phyloP scores from a whole-genome alignment of 805 yeast genomes.

The Candida insectorum region DNA sequence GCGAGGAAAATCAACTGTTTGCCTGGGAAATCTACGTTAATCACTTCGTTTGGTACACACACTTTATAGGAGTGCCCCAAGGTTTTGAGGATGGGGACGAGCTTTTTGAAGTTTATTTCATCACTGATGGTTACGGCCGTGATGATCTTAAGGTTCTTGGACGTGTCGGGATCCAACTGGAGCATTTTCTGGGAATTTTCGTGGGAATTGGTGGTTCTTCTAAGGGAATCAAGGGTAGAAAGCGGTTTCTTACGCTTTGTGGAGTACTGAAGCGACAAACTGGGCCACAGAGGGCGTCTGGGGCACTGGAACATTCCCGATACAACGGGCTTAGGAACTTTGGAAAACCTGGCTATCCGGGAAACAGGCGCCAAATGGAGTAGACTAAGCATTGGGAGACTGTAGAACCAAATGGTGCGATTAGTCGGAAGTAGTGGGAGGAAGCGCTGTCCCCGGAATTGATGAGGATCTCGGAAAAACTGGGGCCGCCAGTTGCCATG shows the following conservation, averaged over 20 bases:
- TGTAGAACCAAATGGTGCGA: too few species aligned
- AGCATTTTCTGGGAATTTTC: constrained; percentile 24
- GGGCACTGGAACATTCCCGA: too few species aligned
- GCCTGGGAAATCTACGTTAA: constrained; percentile 46
- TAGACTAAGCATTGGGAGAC: too few species aligned
- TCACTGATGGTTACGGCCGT: constrained; percentile 76
- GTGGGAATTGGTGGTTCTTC: constrained; percentile 20
- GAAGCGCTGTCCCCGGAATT: too few species aligned
- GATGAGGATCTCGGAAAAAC: too few species aligned
- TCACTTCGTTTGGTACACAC: constrained; percentile 60
- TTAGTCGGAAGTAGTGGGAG: too few species aligned
- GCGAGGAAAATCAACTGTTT: constrained; percentile 54
- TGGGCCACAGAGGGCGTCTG: not conserved
- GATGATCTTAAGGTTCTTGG: constrained; percentile 38
- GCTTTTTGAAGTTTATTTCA: constrained; percentile 54
- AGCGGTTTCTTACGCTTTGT: constrained; percentile 18
- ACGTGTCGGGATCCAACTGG: constrained; percentile 17
- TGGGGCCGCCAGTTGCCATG: too few species aligned
- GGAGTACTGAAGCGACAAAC: constrained; percentile 1
- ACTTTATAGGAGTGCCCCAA: constrained; percentile 9
- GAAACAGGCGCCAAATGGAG: too few species aligned
- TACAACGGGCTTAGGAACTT: too few species aligned
- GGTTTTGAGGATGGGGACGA: constrained; percentile 28
- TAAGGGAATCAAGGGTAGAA: constrained; percentile 25
- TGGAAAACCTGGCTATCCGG: too few species aligned